These are phyloP conservation scores for Vigna mungo DNA, from an alignment of 306 rosid genomes.

Conservation along the genomic window DNA sequence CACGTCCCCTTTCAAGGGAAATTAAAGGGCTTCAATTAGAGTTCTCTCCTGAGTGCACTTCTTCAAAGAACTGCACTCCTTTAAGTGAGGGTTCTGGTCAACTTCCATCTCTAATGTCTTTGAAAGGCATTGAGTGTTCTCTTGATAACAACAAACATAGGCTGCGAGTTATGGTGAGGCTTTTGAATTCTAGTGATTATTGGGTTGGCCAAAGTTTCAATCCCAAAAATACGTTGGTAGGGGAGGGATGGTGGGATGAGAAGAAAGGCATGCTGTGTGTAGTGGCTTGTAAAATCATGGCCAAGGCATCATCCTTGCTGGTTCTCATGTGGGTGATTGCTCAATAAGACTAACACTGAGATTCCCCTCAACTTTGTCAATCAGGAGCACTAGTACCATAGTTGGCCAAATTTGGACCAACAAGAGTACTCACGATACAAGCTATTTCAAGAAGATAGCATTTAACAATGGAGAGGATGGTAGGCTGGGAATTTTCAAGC, in stretches of 20 bases:
- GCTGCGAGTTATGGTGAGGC: conserved; percentile 51
- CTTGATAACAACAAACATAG: conserved; percentile 1
- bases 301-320: conserved; percentile 41
- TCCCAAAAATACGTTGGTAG: conserved; percentile 51
- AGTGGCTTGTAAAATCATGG: conserved; percentile 54
- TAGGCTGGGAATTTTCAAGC: not conserved
- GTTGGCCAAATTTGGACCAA: conserved; percentile 72
- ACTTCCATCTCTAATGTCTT: conserved; percentile 46
- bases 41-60: conserved; percentile 51
- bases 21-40: conserved; percentile 45
- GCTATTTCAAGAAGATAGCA: conserved; percentile 54
- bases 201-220: conserved; percentile 30
- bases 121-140: conserved; percentile 48
- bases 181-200: conserved; percentile 27
- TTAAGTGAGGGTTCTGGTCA: conserved; percentile 39
- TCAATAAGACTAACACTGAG: conserved; percentile 56
- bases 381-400: conserved; percentile 45
- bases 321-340: conserved; percentile 62
- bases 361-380: conserved; percentile 61
- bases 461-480: conserved; percentile 20
- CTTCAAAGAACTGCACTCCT: conserved; percentile 59
- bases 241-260: conserved; percentile 73
- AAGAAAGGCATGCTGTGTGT: conserved; percentile 45
- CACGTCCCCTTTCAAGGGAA: conserved; percentile 6
- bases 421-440: conserved; percentile 47